These are phyloP conservation scores for Colletotrichum lindemuthianum DNA, from an alignment of 2,329 filamentous ascomycete genomes.

Conservation along the genomic window DNA sequence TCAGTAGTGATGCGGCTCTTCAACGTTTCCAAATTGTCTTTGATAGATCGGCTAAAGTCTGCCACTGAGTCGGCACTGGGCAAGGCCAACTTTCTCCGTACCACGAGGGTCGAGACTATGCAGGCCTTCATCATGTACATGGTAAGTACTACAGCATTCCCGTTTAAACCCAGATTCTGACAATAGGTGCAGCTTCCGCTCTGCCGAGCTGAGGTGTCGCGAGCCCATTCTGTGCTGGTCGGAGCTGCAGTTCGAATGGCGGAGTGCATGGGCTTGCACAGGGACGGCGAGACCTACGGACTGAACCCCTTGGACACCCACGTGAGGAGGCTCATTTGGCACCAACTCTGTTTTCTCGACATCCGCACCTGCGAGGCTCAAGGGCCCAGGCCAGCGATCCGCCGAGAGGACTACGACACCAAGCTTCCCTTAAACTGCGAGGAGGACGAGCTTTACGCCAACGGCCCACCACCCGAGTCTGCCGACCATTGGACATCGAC, in stretches of 20 bases:
- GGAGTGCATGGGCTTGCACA: constrained; percentile 81
- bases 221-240: constrained; percentile 77
- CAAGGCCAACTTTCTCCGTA: constrained; percentile 76
- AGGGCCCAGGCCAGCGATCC: constrained; percentile 76
- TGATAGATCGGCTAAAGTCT: constrained; percentile 71
- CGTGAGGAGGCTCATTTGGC: constrained; percentile 77
- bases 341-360: constrained; percentile 81
- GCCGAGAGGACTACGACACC: constrained; percentile 80
- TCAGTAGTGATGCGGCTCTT: constrained; percentile 61
- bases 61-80: constrained; percentile 74
- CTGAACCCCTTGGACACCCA: constrained; percentile 76
- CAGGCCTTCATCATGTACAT: constrained; percentile 83
- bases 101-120: constrained; percentile 75
- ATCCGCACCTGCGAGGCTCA: constrained; percentile 79
- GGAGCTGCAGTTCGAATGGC: constrained; percentile 78
- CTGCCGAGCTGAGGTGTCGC: constrained; percentile 76
- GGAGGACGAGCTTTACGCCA: constrained; percentile 67
- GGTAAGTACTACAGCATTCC: constrained; percentile 53
- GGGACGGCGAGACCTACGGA: constrained; percentile 74
- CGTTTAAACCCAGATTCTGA: constrained; percentile 5
- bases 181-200: constrained; percentile 68
- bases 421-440: constrained; percentile 77
- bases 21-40: constrained; percentile 61
- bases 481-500: constrained; percentile 72
- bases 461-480: constrained; percentile 53